Percentiles rank a stretch among this genome's conserved stretches.
Conservation (phyloP, 495 filamentous ascomycete genomes). For the Tricharina praecox region DNA sequence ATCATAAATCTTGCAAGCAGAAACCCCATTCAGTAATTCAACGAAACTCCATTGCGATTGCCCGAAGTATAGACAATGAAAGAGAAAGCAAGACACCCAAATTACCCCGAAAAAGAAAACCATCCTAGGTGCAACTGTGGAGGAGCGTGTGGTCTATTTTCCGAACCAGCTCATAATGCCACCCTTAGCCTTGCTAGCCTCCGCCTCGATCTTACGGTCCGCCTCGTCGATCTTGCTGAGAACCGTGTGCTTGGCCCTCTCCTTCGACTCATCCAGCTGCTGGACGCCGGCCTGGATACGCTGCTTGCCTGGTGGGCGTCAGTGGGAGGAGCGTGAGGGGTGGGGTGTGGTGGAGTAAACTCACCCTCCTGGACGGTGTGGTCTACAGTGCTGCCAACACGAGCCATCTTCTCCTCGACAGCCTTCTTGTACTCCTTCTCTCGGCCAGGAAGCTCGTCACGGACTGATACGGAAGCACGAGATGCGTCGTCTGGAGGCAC, state of each 20-base stretch:
- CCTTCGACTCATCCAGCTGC: slow-evolving; percentile 38
- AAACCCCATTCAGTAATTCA: too few relatives aligned
- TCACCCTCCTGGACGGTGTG: slow-evolving; percentile 33
- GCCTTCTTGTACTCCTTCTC: slow-evolving; percentile 33
- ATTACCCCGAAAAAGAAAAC: too few relatives aligned
- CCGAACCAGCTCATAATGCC: slow-evolving; percentile 68
- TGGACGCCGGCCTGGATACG: slow-evolving; percentile 38
- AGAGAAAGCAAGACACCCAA: too few relatives aligned
- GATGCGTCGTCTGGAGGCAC: slow-evolving; percentile 40
- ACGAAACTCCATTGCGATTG: too few relatives aligned
- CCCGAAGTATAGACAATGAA: too few relatives aligned
- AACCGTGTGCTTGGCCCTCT: slow-evolving; percentile 40
- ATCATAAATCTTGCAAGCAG: too few relatives aligned
- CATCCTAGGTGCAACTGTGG: too few relatives aligned
- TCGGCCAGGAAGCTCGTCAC: slow-evolving; percentile 39
- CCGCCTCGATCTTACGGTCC: slow-evolving; percentile 60
- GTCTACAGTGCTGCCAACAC: slow-evolving; percentile 32
- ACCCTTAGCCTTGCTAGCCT: slow-evolving; percentile 61
- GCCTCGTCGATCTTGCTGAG: slow-evolving; percentile 54
- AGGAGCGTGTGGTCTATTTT: too few relatives aligned
- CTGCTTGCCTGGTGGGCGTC: slow-evolving; percentile 33
- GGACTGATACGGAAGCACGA: slow-evolving; percentile 48
- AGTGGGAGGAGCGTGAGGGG: not conserved
- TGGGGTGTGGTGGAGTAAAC: slow-evolving; percentile 8
- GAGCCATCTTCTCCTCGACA: slow-evolving; percentile 30